Conservation (phyloP, 805 yeast genomes). For the Saccharomycopsis oosterbeekiorum region DNA sequence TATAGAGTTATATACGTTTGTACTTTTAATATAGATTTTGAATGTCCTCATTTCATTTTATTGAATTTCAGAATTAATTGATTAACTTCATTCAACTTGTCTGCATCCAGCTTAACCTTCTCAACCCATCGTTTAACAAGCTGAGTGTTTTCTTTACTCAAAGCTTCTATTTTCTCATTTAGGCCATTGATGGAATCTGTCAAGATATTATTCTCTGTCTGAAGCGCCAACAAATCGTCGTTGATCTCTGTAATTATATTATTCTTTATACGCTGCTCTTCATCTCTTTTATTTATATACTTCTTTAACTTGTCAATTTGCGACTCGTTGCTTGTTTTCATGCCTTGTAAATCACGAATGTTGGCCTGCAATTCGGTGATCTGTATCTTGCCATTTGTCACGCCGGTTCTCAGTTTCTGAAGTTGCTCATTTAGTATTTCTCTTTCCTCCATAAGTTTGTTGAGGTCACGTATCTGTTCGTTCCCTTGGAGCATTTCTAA, state of each 20-base stretch:
- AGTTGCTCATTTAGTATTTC: not conserved
- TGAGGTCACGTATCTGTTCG: not conserved
- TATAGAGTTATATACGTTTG: not conserved
- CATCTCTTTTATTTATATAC: conserved; percentile 9
- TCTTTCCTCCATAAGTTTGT: not conserved
- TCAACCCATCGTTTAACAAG: conserved; percentile 52
- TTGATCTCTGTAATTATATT: conserved; percentile 49
- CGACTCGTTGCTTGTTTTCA: not conserved
- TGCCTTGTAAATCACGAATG: not conserved
- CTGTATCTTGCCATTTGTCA: not conserved
- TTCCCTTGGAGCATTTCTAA: not conserved
- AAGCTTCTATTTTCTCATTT: conserved; percentile 20
- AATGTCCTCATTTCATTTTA: not conserved
- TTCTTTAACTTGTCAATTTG: not conserved
- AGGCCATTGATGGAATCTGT: conserved; percentile 1
- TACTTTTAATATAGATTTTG: not conserved
- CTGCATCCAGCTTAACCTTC: conserved; percentile 50
- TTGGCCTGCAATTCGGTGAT: not conserved
- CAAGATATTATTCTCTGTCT: conserved; percentile 47
- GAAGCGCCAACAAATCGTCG: conserved; percentile 54
- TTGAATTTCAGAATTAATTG: not conserved
- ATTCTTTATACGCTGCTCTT: conserved; percentile 34
- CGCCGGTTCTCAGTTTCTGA: not conserved
- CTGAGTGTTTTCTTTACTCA: conserved; percentile 39
- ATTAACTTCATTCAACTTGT: conserved; percentile 43